These are phyloP conservation scores for Yamadazyma kitorensis DNA, from an alignment of 805 yeast species.

Conservation along the genomic window DNA sequence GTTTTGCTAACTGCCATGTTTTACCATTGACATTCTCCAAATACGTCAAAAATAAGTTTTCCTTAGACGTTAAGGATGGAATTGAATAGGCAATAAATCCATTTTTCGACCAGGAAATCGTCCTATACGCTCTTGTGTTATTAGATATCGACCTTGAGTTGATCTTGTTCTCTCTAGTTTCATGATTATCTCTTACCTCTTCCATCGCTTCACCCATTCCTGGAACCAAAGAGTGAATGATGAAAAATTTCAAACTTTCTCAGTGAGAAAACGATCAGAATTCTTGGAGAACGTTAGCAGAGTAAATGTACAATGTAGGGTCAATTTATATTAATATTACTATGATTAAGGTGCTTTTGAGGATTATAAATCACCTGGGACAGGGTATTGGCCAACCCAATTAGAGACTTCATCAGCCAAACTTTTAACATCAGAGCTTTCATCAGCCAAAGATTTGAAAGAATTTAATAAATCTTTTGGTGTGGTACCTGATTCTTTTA, in stretches of 20 bases:
- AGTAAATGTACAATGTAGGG: no score
- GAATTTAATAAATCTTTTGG: constrained; percentile 61
- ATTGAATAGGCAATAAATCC: constrained; percentile 78
- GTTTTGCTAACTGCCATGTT: constrained; percentile 71
- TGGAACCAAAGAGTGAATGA: no score
- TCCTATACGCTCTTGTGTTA: constrained; percentile 1
- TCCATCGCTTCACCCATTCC: no score
- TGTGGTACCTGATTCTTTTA: constrained; percentile 54
- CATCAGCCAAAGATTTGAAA: constrained; percentile 70
- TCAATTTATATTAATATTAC: no score
- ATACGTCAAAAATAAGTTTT: constrained; percentile 56
- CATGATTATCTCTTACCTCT: no score
- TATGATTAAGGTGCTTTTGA: no score
- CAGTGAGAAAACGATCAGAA: no score
- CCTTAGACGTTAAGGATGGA: constrained; percentile 26
- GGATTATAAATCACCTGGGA: constrained; percentile 69
- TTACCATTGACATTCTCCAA: constrained; percentile 73
- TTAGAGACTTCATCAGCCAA: constrained; percentile 58
- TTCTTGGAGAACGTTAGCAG: no score
- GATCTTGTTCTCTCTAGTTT: no score
- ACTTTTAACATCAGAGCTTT: constrained; percentile 55
- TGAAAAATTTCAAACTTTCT: no score
- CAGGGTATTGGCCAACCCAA: constrained; percentile 78
- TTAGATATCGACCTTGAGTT: no score
- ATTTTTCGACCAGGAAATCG: constrained; percentile 74